Evolutionary conservation across 805 yeast species (phyloP).

Genomic region (Metschnikowia lunata): DNA sequence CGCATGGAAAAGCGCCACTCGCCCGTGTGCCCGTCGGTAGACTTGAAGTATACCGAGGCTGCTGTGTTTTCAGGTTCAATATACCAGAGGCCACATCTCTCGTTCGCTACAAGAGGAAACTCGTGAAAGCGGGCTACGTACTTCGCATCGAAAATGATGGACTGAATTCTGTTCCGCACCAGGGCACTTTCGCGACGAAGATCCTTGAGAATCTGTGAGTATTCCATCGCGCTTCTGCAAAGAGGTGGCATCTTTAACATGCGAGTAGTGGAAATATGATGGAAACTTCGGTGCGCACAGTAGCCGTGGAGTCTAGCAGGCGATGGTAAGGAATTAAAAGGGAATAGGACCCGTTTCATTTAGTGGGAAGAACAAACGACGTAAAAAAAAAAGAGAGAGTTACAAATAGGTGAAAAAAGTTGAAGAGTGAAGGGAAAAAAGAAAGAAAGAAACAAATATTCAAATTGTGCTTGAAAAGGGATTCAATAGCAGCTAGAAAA

Average conservation of each 20-base stretch:
- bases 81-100: conserved; percentile 88
- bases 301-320: not conserved
- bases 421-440: too few species aligned
- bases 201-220: conserved; percentile 15
- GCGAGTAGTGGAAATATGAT: not conserved
- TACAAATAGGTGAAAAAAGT: too few species aligned
- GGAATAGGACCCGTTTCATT: too few species aligned
- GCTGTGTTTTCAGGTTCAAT: conserved; percentile 40
- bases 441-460: too few species aligned
- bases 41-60: conserved; percentile 70
- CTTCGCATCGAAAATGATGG: conserved; percentile 35
- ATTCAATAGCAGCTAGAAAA: too few species aligned
- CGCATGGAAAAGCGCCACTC: conserved; percentile 78
- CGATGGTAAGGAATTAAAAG: too few species aligned
- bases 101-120: conserved; percentile 61
- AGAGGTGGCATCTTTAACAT: too few species aligned
- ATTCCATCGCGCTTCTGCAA: conserved; percentile 11
- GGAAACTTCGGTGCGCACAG: not conserved
- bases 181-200: conserved; percentile 55
- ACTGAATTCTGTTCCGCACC: conserved; percentile 61
- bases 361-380: too few species aligned
- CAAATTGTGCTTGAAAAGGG: too few species aligned
- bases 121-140: conserved; percentile 16
- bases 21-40: conserved; percentile 85
- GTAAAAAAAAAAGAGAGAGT: too few species aligned